Base-by-base conservation (phyloP, 129 eudicot genomes). In the Flaveria robusta region DNA sequence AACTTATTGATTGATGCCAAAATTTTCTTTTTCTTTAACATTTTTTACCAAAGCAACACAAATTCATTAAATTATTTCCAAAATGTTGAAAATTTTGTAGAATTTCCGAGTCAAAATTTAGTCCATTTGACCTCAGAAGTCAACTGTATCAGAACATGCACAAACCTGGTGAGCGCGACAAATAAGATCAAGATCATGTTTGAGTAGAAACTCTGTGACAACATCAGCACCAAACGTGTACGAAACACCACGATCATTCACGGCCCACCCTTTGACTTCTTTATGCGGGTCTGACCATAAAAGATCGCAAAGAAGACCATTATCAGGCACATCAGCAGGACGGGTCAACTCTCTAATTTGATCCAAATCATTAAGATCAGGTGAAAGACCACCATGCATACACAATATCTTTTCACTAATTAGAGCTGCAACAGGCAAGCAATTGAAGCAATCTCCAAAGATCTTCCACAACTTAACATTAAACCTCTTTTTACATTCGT, bases 381-480 rank as follows among this genome's bases (percentile, higher is more conserved):
- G 91, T 12, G 91, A 87, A 58, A 87, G 88, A 37, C 91, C 91
- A 37, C 91, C 91, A 37, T 87, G 91, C 91, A 87, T 87, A 37
- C 91, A 87, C 34, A 87, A 82, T 51, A 87, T 87, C 76, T 84
- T 87, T 41, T 87, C 83, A 20, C 84, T 86, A 42, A 87, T 76
- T 13, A 87, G 70, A 54, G 91, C 91, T 34, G 91, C 88, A 10
- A 87, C 76, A 11, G 91, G 91, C 56, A 86, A 83, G 65, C 90
- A 86, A 37, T 86, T 86, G 74, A 86, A 83, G 64, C 83, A 81
- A 52, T 85, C 86, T 10, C 77, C 46, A 41, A 85, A 85, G 9
- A 43, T 59, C 54, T 86, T 86, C 89, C 89, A 86, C 76, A 86
- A 56, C 68, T 74, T 86, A 42, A 86, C 89, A 15, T 86, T 86